A percentile compares a stretch with the other conserved stretches of the same genome.
These are phyloP conservation scores for Talaromyces nanjingensis DNA, from an alignment of 495 filamentous ascomycete genomes.

Conservation along the genomic window DNA sequence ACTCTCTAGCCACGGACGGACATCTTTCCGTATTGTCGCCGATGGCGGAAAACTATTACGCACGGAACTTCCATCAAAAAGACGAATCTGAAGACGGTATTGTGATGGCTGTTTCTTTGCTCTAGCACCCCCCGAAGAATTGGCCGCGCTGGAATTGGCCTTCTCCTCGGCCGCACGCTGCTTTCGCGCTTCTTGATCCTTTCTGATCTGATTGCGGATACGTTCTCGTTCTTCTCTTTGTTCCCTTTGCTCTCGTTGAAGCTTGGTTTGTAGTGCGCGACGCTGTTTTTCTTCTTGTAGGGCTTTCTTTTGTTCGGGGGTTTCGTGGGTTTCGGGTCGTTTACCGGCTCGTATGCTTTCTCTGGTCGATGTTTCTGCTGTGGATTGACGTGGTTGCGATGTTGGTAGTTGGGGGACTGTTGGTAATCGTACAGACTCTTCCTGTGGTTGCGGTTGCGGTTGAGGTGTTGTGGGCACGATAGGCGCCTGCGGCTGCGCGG, in stretches of 20 bases:
- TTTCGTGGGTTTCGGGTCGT: background rate
- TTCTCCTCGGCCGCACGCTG: slow-evolving; percentile 41
- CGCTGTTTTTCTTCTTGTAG: slow-evolving; percentile 9
- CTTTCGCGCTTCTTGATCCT: slow-evolving; percentile 10
- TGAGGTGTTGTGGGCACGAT: background rate
- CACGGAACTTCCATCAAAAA: slow-evolving; percentile 78
- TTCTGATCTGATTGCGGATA: slow-evolving; percentile 10
- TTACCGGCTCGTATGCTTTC: slow-evolving; percentile 8
- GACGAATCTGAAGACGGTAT: slow-evolving; percentile 67
- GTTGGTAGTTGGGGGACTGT: background rate
- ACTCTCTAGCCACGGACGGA: slow-evolving; percentile 71
- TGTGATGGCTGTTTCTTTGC: slow-evolving; percentile 20
- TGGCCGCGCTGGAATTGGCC: slow-evolving; percentile 9
- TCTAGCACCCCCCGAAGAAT: slow-evolving; percentile 3
- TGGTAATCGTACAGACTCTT: background rate
- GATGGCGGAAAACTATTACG: slow-evolving; percentile 60
- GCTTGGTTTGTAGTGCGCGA: background rate
- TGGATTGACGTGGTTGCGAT: background rate
- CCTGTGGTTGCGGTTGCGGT: background rate
- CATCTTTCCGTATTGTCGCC: slow-evolving; percentile 56
- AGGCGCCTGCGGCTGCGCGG: background rate
- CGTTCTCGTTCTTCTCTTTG: slow-evolving; percentile 10
- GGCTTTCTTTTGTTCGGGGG: slow-evolving; percentile 7
- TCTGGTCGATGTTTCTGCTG: slow-evolving; percentile 1
- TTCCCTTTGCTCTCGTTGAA: slow-evolving; percentile 7